phyloP scores from a whole-genome alignment of 495 filamentous ascomycete species.

The Neurospora terricola region DNA sequence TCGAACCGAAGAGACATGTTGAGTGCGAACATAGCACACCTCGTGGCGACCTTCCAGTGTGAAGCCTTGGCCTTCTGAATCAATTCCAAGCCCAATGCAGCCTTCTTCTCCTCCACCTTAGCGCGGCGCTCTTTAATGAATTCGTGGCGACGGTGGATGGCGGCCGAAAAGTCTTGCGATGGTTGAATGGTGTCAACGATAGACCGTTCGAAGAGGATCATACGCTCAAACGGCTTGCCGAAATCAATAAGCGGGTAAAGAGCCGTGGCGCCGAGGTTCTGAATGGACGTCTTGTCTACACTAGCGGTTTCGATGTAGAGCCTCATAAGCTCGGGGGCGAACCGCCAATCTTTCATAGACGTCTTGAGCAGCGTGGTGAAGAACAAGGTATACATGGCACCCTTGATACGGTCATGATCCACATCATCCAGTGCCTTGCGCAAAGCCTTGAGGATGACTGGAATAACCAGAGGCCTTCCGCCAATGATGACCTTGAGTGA shows the following conservation, averaged over 20 bases:
- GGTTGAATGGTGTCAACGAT: conserved; percentile 67
- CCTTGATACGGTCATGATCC: conserved; percentile 86
- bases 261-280: conserved; percentile 73
- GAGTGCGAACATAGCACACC: conserved; percentile 79
- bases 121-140: conserved; percentile 63
- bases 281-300: conserved; percentile 87
- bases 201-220: conserved; percentile 74
- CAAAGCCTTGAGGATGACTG: conserved; percentile 68
- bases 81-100: conserved; percentile 67
- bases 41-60: conserved; percentile 92
- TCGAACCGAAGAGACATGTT: conserved; percentile 85
- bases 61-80: conserved; percentile 64
- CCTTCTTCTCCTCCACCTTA: conserved; percentile 73
- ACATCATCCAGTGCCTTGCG: conserved; percentile 71
- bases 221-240: conserved; percentile 69
- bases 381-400: conserved; percentile 78
- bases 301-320: conserved; percentile 82
- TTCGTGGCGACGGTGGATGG: conserved; percentile 56
- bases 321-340: conserved; percentile 73
- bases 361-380: conserved; percentile 86
- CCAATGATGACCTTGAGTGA: conserved; percentile 89
- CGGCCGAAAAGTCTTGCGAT: conserved; percentile 48
- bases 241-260: conserved; percentile 86
- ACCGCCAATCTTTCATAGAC: conserved; percentile 82
- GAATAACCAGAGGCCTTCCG: conserved; percentile 76